A percentile compares a stretch with the other conserved stretches of the same genome.
phyloP scores from a whole-genome alignment of 1,284 basidiomycete genomes.

The Cryptococcus jaspeensis region DNA sequence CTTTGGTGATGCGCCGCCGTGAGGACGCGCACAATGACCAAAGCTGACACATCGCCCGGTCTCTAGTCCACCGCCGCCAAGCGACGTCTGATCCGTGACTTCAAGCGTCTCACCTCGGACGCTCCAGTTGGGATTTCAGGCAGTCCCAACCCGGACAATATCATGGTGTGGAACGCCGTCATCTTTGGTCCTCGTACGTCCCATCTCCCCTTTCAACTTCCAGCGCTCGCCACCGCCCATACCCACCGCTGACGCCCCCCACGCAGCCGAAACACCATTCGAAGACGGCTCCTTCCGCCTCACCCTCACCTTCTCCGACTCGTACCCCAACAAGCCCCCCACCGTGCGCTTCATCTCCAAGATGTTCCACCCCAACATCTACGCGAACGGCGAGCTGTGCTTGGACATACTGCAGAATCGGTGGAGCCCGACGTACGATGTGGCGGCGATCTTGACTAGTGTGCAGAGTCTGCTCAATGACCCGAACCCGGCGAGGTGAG shows the following conservation, averaged over 20 bases:
- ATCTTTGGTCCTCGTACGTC: conserved; percentile 92
- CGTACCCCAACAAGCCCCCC: conserved; percentile 97
- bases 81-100: conserved; percentile 89
- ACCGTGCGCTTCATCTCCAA: conserved; percentile 94
- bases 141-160: conserved; percentile 94
- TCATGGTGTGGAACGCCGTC: conserved; percentile 99
- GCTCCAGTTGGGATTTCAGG: conserved; percentile 95
- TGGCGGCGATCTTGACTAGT: conserved; percentile 93
- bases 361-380: conserved; percentile 99
- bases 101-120: conserved; percentile 90
- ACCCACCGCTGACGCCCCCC: not conserved
- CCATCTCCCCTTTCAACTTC: too few species aligned
- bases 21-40: not conserved
- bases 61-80: conserved; percentile 81
- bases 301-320: conserved; percentile 91
- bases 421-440: conserved; percentile 98
- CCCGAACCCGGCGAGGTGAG: conserved; percentile 83
- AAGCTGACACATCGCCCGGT: conserved; percentile 4
- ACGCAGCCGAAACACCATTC: conserved; percentile 89
- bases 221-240: not conserved
- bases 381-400: conserved; percentile 96
- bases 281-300: conserved; percentile 99
- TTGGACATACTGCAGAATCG: conserved; percentile 97
- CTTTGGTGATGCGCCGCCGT: not conserved
- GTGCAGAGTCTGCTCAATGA: conserved; percentile 95